phyloP scores from a whole-genome alignment of 2,329 filamentous ascomycete species.

The Scleromitrula shiraiana region DNA sequence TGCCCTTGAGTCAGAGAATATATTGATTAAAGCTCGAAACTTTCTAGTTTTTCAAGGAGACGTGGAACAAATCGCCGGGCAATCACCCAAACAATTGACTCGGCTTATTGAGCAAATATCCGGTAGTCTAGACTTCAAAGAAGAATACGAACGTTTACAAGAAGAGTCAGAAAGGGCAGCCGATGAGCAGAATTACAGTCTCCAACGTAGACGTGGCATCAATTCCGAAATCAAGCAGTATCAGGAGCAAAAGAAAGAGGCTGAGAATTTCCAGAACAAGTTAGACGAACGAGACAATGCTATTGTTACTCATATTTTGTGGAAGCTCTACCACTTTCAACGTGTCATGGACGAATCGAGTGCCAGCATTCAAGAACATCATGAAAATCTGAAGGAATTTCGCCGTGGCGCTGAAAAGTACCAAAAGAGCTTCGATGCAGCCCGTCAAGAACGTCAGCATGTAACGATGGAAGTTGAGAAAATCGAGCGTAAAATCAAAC shows the following conservation, averaged over 20 bases:
- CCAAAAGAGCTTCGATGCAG: conserved; percentile 69
- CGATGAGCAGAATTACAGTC: conserved; percentile 81
- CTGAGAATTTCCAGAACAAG: conserved; percentile 87
- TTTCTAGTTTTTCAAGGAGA: conserved; percentile 98
- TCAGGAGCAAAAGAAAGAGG: conserved; percentile 91
- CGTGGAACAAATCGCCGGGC: conserved; percentile 91
- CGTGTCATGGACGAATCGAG: conserved; percentile 87
- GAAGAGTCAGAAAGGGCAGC: conserved; percentile 75
- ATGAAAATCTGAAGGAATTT: conserved; percentile 90
- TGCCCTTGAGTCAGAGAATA: conserved; percentile 85
- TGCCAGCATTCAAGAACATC: conserved; percentile 82
- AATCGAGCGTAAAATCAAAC: conserved; percentile 77
- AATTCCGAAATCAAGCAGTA: conserved; percentile 98
- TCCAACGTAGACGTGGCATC: conserved; percentile 84
- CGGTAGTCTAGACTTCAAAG: conserved; percentile 88
- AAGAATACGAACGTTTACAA: conserved; percentile 88
- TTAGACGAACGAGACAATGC: conserved; percentile 84
- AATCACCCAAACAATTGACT: conserved; percentile 89
- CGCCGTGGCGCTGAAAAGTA: conserved; percentile 81
- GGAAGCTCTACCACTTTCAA: conserved; percentile 96
- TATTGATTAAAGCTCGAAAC: conserved; percentile 94
- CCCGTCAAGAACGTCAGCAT: conserved; percentile 73
- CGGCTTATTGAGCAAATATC: conserved; percentile 95
- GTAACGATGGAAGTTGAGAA: conserved; percentile 69
- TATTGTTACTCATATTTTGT: conserved; percentile 86